A percentile compares a stretch with the other conserved stretches of the same genome.
Conservation (phyloP, 352 stramenopile species). For the Aphanomyces euteiches region DNA sequence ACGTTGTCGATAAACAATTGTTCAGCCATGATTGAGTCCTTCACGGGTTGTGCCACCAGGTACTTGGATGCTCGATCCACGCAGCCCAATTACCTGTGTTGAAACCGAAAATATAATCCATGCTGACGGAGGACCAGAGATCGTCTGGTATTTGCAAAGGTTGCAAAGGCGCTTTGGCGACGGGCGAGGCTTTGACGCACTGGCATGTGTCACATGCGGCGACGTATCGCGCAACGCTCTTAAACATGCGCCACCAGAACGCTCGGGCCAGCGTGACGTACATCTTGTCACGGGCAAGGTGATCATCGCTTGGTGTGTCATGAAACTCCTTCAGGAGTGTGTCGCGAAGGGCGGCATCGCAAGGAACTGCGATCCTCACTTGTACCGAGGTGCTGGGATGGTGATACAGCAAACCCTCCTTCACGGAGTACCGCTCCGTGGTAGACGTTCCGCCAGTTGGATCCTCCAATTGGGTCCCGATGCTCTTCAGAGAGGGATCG, state of each 20-base stretch:
- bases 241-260: background rate
- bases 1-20: background rate
- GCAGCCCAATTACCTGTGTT: background rate
- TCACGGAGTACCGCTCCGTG: too few species aligned
- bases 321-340: too few species aligned
- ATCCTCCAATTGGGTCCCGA: too few species aligned
- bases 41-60: background rate
- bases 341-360: too few species aligned
- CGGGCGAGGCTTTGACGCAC: background rate
- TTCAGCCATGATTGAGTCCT: background rate
- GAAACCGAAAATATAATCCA: constrained; percentile 1
- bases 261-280: background rate
- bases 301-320: background rate
- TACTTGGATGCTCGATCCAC: background rate
- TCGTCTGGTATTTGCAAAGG: background rate
- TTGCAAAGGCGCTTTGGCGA: background rate
- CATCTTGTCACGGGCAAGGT: background rate
- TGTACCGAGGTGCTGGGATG: too few species aligned
- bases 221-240: background rate
- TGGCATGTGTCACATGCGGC: background rate
- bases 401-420: too few species aligned
- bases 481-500: too few species aligned
- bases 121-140: constrained; percentile 3
- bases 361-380: too few species aligned
- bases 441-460: too few species aligned